A percentile compares a stretch with the other conserved stretches of the same genome.
phyloP scores from a whole-genome alignment of 108 stramenopile genomes.

The Skeletonema menzelii region DNA sequence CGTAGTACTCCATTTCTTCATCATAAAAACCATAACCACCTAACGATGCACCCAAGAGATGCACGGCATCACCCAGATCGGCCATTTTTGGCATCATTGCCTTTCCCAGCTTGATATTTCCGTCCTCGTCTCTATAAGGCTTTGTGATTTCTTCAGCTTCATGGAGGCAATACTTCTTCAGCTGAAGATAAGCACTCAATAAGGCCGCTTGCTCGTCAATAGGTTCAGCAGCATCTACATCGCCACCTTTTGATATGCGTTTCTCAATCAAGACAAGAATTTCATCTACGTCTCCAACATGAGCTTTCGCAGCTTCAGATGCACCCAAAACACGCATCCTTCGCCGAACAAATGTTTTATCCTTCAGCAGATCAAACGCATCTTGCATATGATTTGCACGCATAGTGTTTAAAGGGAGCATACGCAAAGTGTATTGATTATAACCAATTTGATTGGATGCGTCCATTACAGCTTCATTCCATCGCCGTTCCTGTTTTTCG shows the following conservation, averaged over 20 bases:
- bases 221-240: constrained; percentile 18
- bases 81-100: constrained; percentile 28
- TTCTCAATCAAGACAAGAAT: constrained; percentile 42
- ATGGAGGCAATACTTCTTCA: constrained; percentile 40
- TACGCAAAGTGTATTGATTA: constrained; percentile 39
- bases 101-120: constrained; percentile 14
- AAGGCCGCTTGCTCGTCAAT: constrained; percentile 45
- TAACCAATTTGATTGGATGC: constrained; percentile 17
- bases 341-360: constrained; percentile 47
- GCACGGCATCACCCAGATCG: constrained; percentile 47
- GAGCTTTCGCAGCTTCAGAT: constrained; percentile 33
- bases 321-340: constrained; percentile 36
- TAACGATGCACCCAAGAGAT: constrained; percentile 51
- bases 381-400: constrained; percentile 35
- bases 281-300: constrained; percentile 49
- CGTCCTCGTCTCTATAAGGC: constrained; percentile 18
- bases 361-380: constrained; percentile 45
- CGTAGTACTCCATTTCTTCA: constrained; percentile 48
- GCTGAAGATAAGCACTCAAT: constrained; percentile 31
- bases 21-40: constrained; percentile 51
- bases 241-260: not conserved
- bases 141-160: constrained; percentile 29
- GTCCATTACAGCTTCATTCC: constrained; percentile 37
- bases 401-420: constrained; percentile 48
- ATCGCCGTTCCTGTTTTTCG: constrained; percentile 21